Conservation (phyloP, 139 green algal genomes). For the Pycnococcus provasolii region DNA sequence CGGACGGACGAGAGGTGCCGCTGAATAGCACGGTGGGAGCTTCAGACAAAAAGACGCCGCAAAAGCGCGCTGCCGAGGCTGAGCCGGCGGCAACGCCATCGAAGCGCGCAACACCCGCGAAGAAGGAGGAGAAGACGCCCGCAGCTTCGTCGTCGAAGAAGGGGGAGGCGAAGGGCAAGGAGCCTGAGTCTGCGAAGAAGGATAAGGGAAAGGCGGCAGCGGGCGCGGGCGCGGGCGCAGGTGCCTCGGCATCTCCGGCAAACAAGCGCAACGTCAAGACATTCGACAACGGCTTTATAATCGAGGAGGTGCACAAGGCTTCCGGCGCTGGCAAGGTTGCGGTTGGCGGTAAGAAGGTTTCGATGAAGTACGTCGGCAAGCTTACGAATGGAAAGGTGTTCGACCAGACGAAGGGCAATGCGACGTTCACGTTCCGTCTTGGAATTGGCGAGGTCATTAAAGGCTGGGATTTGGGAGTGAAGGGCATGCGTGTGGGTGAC, state of each 20-base stretch:
- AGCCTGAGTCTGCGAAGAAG: conserved; percentile 20
- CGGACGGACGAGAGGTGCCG: background rate
- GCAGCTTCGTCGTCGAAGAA: background rate
- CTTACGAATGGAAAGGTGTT: conserved; percentile 80
- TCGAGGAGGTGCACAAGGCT: conserved; percentile 56
- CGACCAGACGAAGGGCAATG: conserved; percentile 58
- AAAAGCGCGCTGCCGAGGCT: conserved; percentile 33
- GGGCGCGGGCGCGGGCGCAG: background rate
- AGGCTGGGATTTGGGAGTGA: conserved; percentile 33
- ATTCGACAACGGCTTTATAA: conserved; percentile 46
- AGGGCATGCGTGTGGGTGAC: conserved; percentile 41
- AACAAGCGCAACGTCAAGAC: conserved; percentile 23
- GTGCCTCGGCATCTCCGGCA: background rate
- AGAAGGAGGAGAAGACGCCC: conserved; percentile 15
- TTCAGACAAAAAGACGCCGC: conserved; percentile 5
- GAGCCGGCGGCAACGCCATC: conserved; percentile 12
- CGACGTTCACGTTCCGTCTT: conserved; percentile 72
- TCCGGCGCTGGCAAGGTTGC: conserved; percentile 59
- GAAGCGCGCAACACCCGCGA: conserved; percentile 23
- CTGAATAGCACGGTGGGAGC: conserved; percentile 16
- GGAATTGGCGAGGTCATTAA: conserved; percentile 47
- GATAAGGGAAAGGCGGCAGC: conserved; percentile 24
- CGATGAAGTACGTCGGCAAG: conserved; percentile 55
- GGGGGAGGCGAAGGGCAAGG: conserved; percentile 16
- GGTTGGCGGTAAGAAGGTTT: conserved; percentile 49